Evolutionary conservation across 2,329 filamentous ascomycete genomes (phyloP).

Genomic region (Hysterium pulicare): DNA sequence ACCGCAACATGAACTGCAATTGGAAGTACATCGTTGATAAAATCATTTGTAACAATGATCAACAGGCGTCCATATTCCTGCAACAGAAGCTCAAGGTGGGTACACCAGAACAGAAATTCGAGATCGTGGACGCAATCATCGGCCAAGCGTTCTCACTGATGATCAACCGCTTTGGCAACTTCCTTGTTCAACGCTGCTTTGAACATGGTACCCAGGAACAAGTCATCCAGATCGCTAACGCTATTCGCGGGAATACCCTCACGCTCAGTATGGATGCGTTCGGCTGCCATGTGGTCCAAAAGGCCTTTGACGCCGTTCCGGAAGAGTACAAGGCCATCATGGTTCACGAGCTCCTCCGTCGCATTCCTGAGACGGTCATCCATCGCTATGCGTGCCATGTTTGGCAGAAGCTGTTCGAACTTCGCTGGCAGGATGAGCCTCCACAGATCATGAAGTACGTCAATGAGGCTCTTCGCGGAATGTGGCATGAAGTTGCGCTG

Average conservation of each 20-base stretch:
- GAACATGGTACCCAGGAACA: constrained; percentile 96
- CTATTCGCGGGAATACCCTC: constrained; percentile 90
- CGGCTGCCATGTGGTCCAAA: constrained; percentile 96
- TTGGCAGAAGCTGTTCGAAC: constrained; percentile 98
- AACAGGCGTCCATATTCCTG: constrained; percentile 97
- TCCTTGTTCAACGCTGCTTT: constrained; percentile 96
- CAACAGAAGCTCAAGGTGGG: constrained; percentile 99
- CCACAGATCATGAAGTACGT: constrained; percentile 99
- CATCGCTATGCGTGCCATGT: constrained; percentile 98
- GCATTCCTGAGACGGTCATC: constrained; percentile 96
- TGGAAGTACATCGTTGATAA: constrained; percentile 99
- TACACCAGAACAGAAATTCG: constrained; percentile 90
- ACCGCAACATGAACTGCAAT: constrained; percentile 95
- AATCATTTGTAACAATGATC: constrained; percentile 98
- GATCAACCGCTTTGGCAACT: constrained; percentile 98
- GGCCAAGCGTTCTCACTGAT: constrained; percentile 92
- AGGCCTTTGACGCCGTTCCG: constrained; percentile 95
- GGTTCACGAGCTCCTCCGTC: constrained; percentile 94
- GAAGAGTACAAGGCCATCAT: constrained; percentile 98
- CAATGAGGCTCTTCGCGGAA: constrained; percentile 88
- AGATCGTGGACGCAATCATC: constrained; percentile 95
- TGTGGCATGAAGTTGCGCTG: constrained; percentile 98
- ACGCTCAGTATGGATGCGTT: constrained; percentile 98
- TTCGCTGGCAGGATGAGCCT: constrained; percentile 90
- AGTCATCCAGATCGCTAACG: constrained; percentile 86